A percentile compares a stretch with the other conserved stretches of the same genome.
These are phyloP conservation scores for Lunularia cruciata DNA, from an alignment of 225 moss, liverwort and hornwort genomes.

Conservation along the genomic window DNA sequence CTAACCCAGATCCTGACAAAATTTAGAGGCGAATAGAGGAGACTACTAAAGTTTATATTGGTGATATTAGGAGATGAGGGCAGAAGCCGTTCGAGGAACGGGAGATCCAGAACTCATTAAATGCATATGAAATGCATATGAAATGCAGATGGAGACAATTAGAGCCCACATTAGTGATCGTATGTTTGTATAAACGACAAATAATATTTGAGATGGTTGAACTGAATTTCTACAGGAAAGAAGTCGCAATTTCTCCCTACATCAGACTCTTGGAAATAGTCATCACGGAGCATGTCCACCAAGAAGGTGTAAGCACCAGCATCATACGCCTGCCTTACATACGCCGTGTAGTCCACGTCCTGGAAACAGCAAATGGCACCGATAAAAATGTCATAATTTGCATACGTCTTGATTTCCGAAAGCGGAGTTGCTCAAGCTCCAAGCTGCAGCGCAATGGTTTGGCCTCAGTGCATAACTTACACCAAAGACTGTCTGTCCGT, in stretches of 20 bases:
- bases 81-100: too few relatives aligned
- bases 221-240: slow-evolving; percentile 1
- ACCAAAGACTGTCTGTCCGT: slow-evolving; percentile 51
- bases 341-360: slow-evolving; percentile 77
- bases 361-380: slow-evolving; percentile 25
- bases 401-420: too few relatives aligned
- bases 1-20: too few relatives aligned
- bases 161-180: too few relatives aligned
- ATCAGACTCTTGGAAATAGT: slow-evolving; percentile 84
- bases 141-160: too few relatives aligned
- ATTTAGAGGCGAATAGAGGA: too few relatives aligned
- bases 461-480: slow-evolving; percentile 28
- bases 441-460: not conserved
- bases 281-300: slow-evolving; percentile 85
- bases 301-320: slow-evolving; percentile 77
- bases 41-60: too few relatives aligned
- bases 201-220: not conserved
- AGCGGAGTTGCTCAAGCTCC: too few relatives aligned
- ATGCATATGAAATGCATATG: too few relatives aligned
- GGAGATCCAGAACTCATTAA: too few relatives aligned
- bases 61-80: too few relatives aligned
- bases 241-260: slow-evolving; percentile 48
- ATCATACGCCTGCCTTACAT: slow-evolving; percentile 79
- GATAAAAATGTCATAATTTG: too few relatives aligned
- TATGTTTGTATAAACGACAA: not conserved